These are phyloP conservation scores for Calonectria ilicicola DNA, from an alignment of 2,329 filamentous ascomycete genomes.

Conservation along the genomic window DNA sequence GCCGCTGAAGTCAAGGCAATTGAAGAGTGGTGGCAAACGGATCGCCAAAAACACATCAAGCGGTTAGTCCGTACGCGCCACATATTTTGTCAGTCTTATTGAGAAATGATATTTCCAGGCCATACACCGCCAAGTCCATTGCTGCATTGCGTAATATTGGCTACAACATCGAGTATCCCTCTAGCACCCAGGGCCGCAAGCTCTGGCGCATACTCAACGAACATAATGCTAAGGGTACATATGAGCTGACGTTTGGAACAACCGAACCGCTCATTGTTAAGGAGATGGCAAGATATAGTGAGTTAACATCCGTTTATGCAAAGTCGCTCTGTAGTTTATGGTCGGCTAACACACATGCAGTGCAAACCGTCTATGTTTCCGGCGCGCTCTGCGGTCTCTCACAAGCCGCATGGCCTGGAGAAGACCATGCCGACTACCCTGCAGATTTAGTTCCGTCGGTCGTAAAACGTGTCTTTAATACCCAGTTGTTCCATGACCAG, in stretches of 20 bases:
- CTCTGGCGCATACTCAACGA: not conserved
- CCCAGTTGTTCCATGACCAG: not conserved
- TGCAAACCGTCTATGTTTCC: not conserved
- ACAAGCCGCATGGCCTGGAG: not conserved
- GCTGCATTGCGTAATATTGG: not conserved
- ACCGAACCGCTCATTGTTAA: not conserved
- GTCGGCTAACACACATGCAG: not conserved
- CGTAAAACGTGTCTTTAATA: not conserved
- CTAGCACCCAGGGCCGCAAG: not conserved
- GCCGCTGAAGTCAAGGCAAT: not conserved
- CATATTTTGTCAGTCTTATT: not conserved
- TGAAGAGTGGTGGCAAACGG: not conserved
- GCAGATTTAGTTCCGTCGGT: not conserved
- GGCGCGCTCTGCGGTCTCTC: not conserved
- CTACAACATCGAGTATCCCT: not conserved
- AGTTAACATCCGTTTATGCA: not conserved
- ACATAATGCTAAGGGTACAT: not conserved
- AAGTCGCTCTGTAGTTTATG: too few species aligned
- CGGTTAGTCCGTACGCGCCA: not conserved
- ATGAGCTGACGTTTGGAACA: not conserved
- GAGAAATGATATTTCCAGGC: not conserved
- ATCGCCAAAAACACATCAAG: not conserved
- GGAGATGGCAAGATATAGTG: not conserved
- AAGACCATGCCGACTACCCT: not conserved
- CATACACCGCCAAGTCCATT: not conserved